These are phyloP conservation scores for Cocos nucifera DNA, from an alignment of 176 grass and related monocot genomes.

Conservation along the genomic window DNA sequence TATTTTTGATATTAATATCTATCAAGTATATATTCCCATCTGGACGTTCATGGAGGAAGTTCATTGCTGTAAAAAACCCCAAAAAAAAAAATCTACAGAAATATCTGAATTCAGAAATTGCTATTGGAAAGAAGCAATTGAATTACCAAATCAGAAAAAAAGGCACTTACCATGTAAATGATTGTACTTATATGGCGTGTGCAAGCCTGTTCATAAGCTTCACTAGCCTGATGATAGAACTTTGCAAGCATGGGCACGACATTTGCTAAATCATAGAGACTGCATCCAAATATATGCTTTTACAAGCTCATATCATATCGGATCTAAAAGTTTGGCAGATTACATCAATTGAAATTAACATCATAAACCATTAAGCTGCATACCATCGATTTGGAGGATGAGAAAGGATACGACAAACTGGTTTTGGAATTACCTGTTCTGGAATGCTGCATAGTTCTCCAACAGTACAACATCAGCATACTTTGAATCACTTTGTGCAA, in stretches of 20 bases:
- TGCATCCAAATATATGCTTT: conserved; percentile 32
- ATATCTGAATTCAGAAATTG: no score
- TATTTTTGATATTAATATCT: no score
- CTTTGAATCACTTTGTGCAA: conserved; percentile 80
- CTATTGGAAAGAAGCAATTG: no score
- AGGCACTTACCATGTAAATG: conserved; percentile 79
- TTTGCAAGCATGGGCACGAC: conserved; percentile 71
- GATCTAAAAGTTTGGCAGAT: conserved; percentile 7
- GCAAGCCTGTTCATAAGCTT: conserved; percentile 92
- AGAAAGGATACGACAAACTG: no score
- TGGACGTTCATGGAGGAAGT: no score
- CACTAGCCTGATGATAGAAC: conserved; percentile 84
- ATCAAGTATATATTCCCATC: no score
- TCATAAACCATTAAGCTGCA: no score
- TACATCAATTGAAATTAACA: no score
- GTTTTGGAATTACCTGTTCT: conserved; percentile 55
- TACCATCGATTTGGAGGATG: no score
- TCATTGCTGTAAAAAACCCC: no score
- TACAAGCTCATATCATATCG: not conserved
- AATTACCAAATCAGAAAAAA: conserved; percentile 4
- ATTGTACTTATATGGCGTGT: conserved; percentile 81
- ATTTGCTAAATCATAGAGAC: conserved; percentile 97
- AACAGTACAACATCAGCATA: conserved; percentile 75
- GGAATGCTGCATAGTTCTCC: conserved; percentile 96
- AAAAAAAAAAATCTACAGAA: no score